phyloP scores from a whole-genome alignment of 352 stramenopile species.

The Plasmopara halstedii region DNA sequence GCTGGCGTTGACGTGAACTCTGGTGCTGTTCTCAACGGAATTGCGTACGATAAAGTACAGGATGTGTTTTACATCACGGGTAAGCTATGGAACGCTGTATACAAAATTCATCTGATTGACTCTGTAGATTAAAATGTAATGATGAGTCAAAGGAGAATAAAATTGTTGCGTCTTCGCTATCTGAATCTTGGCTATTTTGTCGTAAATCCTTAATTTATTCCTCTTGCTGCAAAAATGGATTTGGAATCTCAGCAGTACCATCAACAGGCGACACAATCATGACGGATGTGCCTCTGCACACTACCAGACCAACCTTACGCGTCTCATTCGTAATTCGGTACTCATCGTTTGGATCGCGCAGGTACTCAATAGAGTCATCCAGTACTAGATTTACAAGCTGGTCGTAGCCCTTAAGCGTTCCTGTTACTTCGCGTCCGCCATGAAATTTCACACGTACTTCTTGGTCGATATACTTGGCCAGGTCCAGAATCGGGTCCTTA shows the following conservation, averaged over 20 bases:
- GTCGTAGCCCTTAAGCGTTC: conserved; percentile 94
- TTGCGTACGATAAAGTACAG: conserved; percentile 85
- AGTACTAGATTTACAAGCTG: conserved; percentile 96
- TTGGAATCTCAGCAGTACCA: conserved; percentile 88
- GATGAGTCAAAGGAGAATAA: not conserved
- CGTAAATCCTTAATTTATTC: no score
- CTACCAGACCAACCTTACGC: conserved; percentile 89
- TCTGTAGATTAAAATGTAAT: conserved; percentile 14
- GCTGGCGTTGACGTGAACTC: conserved; percentile 44
- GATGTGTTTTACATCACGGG: conserved; percentile 91
- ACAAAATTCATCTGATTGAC: conserved; percentile 78
- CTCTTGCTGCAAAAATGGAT: conserved; percentile 87
- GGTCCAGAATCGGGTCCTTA: conserved; percentile 89
- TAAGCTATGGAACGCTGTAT: conserved; percentile 89
- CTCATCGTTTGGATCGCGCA: conserved; percentile 89
- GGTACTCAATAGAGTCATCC: conserved; percentile 93
- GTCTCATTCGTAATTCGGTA: conserved; percentile 87
- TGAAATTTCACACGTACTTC: conserved; percentile 93
- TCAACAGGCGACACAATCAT: conserved; percentile 89
- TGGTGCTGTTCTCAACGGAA: conserved; percentile 89
- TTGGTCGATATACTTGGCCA: conserved; percentile 93
- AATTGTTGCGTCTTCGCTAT: not conserved
- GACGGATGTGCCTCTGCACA: conserved; percentile 90
- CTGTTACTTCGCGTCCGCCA: conserved; percentile 88
- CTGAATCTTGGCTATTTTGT: not conserved